These are phyloP conservation scores for Mycena maculata DNA, from an alignment of 768 basidiomycete genomes.

Conservation along the genomic window DNA sequence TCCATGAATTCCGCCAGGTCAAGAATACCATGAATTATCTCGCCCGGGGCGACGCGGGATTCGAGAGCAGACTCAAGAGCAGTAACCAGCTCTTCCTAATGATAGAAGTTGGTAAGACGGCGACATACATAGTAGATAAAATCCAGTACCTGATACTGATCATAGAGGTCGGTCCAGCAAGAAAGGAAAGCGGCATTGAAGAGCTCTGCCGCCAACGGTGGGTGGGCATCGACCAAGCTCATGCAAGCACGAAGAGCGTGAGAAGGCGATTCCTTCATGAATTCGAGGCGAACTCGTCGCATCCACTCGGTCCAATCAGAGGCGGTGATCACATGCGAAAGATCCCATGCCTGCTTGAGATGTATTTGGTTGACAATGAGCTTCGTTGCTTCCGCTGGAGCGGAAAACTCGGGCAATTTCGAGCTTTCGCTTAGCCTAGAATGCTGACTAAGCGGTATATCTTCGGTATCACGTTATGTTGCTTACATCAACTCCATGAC, in stretches of 20 bases:
- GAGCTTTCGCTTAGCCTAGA: slow-evolving; percentile 66
- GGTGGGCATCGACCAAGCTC: slow-evolving; percentile 91
- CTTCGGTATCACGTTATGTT: slow-evolving; percentile 7
- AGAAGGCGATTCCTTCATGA: slow-evolving; percentile 98
- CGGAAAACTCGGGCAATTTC: slow-evolving; percentile 79
- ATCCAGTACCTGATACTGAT: slow-evolving; percentile 88
- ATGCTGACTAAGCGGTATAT: slow-evolving; percentile 16
- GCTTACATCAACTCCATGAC: slow-evolving; percentile 75
- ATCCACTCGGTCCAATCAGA: slow-evolving; percentile 98
- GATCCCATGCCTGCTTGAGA: slow-evolving; percentile 97
- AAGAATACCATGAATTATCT: slow-evolving; percentile 90
- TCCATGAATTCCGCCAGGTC: slow-evolving; percentile 99
- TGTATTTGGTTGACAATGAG: slow-evolving; percentile 97
- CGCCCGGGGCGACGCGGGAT: slow-evolving; percentile 80
- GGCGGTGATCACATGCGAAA: slow-evolving; percentile 75
- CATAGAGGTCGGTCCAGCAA: slow-evolving; percentile 96
- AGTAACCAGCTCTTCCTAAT: slow-evolving; percentile 92
- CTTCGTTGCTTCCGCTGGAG: slow-evolving; percentile 87
- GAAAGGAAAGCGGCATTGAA: slow-evolving; percentile 99
- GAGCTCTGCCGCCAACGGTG: slow-evolving; percentile 90
- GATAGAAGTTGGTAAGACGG: slow-evolving; percentile 22
- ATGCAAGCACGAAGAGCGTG: slow-evolving; percentile 98
- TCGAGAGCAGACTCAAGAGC: slow-evolving; percentile 89
- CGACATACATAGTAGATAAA: neutral
- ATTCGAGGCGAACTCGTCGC: slow-evolving; percentile 90